Base-by-base conservation (phyloP, 768 basidiomycete species). In the Hygrophoropsis aurantiaca region DNA sequence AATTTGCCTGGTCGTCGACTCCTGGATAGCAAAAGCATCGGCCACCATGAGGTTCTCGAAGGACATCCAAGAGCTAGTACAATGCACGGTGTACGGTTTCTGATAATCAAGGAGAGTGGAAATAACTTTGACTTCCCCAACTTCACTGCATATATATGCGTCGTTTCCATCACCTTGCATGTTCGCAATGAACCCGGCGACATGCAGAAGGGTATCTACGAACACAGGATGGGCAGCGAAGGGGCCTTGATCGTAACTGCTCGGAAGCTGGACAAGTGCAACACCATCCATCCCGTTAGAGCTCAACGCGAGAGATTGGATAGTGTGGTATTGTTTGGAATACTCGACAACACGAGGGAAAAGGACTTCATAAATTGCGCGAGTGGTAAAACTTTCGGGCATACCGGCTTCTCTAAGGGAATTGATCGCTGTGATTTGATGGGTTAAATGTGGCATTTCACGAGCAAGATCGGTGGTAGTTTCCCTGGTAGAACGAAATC, bases 311-410 rank as follows among this genome's bases (percentile, higher is more conserved):
- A 90, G 64, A 0, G 73, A 73, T 47, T 73, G 69, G 46, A 89
- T 76, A 11, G 80, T 75, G 20, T 75, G 84, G 58, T 83, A 87
- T 23, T 70, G 64, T 26, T 70, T 60, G 1, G 77, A 71, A 54
- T 89, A 90, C 13, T 77, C 71, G 20, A 90, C 86, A 38, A 88
- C 72, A 6, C 82, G 79, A 18, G 85, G 75, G 54, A 88, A 87
- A 41, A 87, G 77, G 30, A 82, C 70, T 34, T 85, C 77, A 58
- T 90, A 90, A 1, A 74, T 62, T 0, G 78, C 80, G 30, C 75
- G 78, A 16, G 75, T 71, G 3, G 73, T 75, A 60, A 85, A 83
- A 0, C 71, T 71, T 59, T 84, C 81, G 2, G 64, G 58, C 1
- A 38, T 46, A 15, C 43, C 53, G 21, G 54, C 60, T 26, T 56